phyloP scores from a whole-genome alignment of 1,284 basidiomycete genomes.

The Hypsizygus ulmarius region DNA sequence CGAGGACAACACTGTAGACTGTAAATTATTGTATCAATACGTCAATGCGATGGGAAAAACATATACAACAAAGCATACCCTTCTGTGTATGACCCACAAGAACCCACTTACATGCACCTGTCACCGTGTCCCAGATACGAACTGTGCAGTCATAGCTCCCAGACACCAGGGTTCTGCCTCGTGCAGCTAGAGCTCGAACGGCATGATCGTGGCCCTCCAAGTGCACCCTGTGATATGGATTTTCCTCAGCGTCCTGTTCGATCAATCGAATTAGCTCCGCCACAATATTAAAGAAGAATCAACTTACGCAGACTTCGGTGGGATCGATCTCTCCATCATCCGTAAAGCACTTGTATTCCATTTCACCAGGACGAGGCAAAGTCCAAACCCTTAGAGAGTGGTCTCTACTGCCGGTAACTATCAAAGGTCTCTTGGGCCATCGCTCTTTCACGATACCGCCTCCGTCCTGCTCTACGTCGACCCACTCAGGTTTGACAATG shows the following conservation, averaged over 20 bases:
- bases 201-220: constrained; percentile 89
- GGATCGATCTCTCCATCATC: constrained; percentile 70
- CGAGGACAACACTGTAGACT: constrained; percentile 92
- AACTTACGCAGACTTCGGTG: constrained; percentile 54
- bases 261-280: constrained; percentile 8
- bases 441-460: constrained; percentile 62
- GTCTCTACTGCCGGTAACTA: constrained; percentile 93
- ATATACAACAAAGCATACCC: constrained; percentile 50
- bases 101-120: constrained; percentile 80
- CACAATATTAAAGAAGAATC: background rate
- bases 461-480: constrained; percentile 63
- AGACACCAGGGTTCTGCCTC: constrained; percentile 87
- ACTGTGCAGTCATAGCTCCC: constrained; percentile 94
- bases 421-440: constrained; percentile 84
- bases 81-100: constrained; percentile 88
- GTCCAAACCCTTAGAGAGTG: constrained; percentile 90
- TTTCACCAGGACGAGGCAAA: constrained; percentile 75
- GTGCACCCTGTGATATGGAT: constrained; percentile 86
- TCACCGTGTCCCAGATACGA: constrained; percentile 91
- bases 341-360: constrained; percentile 69
- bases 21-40: constrained; percentile 8
- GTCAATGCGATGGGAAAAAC: background rate
- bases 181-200: constrained; percentile 87
- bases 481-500: constrained; percentile 85
- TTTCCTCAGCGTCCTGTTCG: constrained; percentile 72